Evolutionary conservation across 83 land plant species (phyloP).

Genomic region (Isoetes engelmannii): DNA sequence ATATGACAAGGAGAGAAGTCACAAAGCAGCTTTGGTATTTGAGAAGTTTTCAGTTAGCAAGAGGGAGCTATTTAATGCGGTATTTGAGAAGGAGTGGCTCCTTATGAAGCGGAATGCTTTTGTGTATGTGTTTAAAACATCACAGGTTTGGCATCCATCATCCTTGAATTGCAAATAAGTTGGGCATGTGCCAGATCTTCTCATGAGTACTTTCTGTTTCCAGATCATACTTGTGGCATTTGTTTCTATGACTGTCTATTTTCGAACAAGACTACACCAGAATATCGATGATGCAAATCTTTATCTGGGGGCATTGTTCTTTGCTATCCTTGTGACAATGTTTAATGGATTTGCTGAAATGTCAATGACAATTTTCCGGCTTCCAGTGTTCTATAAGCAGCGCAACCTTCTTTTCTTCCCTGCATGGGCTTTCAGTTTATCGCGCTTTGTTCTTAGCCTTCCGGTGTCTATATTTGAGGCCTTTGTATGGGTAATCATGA

Average conservation of each 20-base stretch:
- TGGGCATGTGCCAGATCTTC: neutral
- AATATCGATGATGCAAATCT: constrained; percentile 22
- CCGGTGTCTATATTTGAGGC: constrained; percentile 50
- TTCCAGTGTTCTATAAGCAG: constrained; percentile 62
- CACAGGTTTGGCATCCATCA: constrained; percentile 29
- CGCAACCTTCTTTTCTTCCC: constrained; percentile 52
- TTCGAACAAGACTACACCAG: constrained; percentile 42
- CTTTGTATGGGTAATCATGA: constrained; percentile 41
- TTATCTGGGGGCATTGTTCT: constrained; percentile 47
- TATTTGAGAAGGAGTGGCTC: constrained; percentile 63
- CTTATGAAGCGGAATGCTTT: constrained; percentile 70
- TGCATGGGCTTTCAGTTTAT: constrained; percentile 61
- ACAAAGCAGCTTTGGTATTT: constrained; percentile 54
- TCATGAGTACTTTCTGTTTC: neutral
- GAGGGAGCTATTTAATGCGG: constrained; percentile 55
- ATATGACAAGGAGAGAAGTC: constrained; percentile 22
- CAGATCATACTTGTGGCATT: constrained; percentile 51
- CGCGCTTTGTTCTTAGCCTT: constrained; percentile 44
- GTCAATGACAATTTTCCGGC: constrained; percentile 39
- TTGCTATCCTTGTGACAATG: constrained; percentile 34
- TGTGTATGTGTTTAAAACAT: constrained; percentile 56
- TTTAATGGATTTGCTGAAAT: constrained; percentile 54
- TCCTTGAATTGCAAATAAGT: neutral
- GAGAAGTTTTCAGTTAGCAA: constrained; percentile 35
- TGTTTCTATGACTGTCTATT: constrained; percentile 51